Conservation (phyloP, 2,329 filamentous ascomycete species). For the Curvularia sp. region DNA sequence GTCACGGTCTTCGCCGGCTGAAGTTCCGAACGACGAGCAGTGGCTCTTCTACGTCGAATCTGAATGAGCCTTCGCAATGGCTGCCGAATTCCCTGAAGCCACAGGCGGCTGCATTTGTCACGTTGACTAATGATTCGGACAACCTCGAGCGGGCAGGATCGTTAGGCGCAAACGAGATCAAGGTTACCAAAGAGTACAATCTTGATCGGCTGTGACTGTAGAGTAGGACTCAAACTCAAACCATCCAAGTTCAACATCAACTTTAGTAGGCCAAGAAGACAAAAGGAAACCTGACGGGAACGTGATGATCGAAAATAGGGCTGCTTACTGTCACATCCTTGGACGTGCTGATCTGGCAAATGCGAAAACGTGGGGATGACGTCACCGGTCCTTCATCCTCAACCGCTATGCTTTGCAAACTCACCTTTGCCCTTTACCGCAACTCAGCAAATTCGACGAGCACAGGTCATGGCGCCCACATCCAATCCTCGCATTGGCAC, state of each 20-base stretch:
- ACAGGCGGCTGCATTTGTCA: conserved; percentile 27
- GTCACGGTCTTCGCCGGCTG: conserved; percentile 25
- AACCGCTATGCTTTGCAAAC: background rate
- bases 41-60: conserved; percentile 27
- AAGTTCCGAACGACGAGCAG: conserved; percentile 26
- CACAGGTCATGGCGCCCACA: conserved; percentile 12
- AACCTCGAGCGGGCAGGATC: conserved; percentile 17
- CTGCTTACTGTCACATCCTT: background rate
- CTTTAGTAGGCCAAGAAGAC: background rate
- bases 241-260: background rate
- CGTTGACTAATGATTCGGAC: conserved; percentile 23
- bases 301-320: background rate
- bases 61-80: conserved; percentile 25
- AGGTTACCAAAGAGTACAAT: conserved; percentile 31
- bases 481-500: conserved; percentile 12
- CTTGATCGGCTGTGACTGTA: conserved; percentile 22
- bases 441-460: background rate
- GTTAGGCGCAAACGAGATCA: conserved; percentile 26
- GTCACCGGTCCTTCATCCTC: background rate
- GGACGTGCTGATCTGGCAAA: background rate
- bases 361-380: conserved; percentile 4
- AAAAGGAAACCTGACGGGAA: background rate
- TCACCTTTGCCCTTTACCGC: background rate
- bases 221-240: background rate
- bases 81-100: conserved; percentile 17